A percentile compares a stretch with the other conserved stretches of the same genome.
phyloP scores from a whole-genome alignment of 2,329 filamentous ascomycete species.

The Alternaria sp. region DNA sequence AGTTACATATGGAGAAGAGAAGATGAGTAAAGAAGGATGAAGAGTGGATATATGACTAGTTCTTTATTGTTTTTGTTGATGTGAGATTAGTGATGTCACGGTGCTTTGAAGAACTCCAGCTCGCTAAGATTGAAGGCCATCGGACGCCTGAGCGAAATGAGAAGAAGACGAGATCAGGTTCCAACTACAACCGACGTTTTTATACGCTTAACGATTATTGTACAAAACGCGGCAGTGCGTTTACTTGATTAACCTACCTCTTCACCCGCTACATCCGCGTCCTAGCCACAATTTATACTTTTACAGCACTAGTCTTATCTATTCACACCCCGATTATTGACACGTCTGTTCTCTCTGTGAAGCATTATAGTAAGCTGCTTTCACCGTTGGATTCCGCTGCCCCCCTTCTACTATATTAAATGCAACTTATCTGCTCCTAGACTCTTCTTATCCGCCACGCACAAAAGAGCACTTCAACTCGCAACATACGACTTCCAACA shows the following conservation, averaged over 20 bases:
- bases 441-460: background rate
- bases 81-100: background rate
- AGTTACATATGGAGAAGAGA: slow-evolving; percentile 5
- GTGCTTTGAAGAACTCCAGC: background rate
- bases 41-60: slow-evolving; percentile 1
- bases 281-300: background rate
- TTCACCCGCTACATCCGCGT: background rate
- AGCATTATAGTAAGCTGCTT: background rate
- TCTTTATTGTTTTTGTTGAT: background rate
- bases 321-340: background rate
- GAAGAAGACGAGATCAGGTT: background rate
- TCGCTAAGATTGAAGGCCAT: background rate
- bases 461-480: background rate
- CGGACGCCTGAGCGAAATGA: background rate
- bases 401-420: background rate
- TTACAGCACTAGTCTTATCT: no score
- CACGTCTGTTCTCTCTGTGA: background rate
- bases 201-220: no score
- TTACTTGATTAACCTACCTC: no score
- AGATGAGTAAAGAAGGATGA: background rate
- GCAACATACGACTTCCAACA: background rate
- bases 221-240: background rate
- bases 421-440: background rate
- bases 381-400: background rate
- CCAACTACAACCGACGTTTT: background rate